Evolutionary conservation across 2,329 filamentous ascomycete genomes (phyloP), one percentile per base, ranked within the genome.

Genomic region (Stagonosporopsis tanaceti): DNA sequence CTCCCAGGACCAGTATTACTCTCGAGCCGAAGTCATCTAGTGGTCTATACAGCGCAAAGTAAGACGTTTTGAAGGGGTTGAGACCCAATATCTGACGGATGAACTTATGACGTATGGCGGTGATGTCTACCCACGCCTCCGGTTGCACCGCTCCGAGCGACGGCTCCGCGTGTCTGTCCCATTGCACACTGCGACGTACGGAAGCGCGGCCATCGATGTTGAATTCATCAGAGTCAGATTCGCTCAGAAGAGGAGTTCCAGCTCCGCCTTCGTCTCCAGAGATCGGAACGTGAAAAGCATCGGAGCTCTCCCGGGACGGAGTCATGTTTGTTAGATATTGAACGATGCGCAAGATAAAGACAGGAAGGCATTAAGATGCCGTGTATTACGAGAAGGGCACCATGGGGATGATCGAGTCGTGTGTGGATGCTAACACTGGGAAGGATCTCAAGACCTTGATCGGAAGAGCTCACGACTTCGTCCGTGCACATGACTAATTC

Each of bases 31-130:
- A 50, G 41, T 78, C 76, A 32, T 80, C 75, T 59, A 84, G 64
- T 9, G 79, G 76, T 22, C 76, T 72, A 66, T 81, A 84, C 0
- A 84, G 74, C 20, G 78, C 73, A 50, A 83, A 75, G 62, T 83
- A 84, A 8, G 80, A 81, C n/a, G 76, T 77, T 59, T 76, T 77
- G 68, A 81, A 79, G 1, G 78, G 76, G 53, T 81, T 78, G 35
- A 78, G 59, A 12, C 78, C 77, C 28, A 80, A 61, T 3, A 80
- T 68, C 58, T 79, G 76, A 27, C 72, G 69, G 32, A 76, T 65
- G 57, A 75, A 72, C 27, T 67, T 71, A 46, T 69, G 66, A 39
- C 71, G 70, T 42, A 77, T 65, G 15, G 65, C 60, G 38, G 67
- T 64, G 15, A 74, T 60, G 42, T 70, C 67, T 14, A 65, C 57